Percentiles rank a stretch among this genome's conserved stretches.
phyloP scores from a whole-genome alignment of 23 red algal species.

The Gracilariopsis chorda region DNA sequence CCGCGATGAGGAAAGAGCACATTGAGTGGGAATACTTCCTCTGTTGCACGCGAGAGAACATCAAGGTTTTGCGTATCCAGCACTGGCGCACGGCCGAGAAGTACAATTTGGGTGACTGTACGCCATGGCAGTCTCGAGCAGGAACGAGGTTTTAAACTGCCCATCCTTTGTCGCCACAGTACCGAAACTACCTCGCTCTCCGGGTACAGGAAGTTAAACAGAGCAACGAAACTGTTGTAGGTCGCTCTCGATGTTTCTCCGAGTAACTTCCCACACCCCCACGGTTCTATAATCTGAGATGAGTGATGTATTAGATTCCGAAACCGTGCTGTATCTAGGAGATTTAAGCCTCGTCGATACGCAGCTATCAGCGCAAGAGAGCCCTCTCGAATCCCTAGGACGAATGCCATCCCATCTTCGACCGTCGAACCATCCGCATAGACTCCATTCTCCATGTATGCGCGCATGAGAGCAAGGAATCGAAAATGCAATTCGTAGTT shows the following conservation, averaged over 20 bases:
- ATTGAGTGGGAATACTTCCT: neutral
- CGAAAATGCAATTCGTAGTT: neutral
- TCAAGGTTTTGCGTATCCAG: neutral
- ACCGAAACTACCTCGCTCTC: neutral
- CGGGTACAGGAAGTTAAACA: neutral
- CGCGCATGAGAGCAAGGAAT: neutral
- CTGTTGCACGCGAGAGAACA: neutral
- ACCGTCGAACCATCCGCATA: constrained; percentile 34
- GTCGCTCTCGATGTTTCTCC: neutral
- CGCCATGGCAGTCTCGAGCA: neutral
- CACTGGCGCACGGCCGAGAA: neutral
- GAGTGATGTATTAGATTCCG: constrained; percentile 8
- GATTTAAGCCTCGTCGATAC: neutral
- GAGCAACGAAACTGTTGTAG: neutral
- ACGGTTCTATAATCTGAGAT: constrained; percentile 20
- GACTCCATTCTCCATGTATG: neutral
- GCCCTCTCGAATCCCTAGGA: constrained; percentile 7
- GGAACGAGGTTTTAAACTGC: neutral
- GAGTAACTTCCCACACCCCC: neutral
- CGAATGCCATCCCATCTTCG: neutral
- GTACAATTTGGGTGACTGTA: neutral
- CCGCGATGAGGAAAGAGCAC: constrained; percentile 25
- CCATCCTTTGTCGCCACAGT: constrained; percentile 16
- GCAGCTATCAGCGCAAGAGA: constrained; percentile 6
- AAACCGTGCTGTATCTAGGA: constrained; percentile 27